Evolutionary conservation across 2,329 filamentous ascomycete species (phyloP).

Genomic region (Phialocephala sp.): DNA sequence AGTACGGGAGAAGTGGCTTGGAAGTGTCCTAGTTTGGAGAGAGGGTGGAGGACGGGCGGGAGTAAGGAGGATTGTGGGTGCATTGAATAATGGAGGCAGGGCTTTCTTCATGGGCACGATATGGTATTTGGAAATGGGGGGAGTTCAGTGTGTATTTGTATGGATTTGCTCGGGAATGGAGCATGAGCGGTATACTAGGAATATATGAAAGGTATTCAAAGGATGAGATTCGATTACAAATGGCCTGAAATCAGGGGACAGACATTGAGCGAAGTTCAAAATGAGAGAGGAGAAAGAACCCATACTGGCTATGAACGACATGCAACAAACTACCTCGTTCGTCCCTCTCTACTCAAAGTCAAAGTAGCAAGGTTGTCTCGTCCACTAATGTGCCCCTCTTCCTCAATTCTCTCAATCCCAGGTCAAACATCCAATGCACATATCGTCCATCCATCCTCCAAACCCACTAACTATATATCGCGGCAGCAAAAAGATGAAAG

Average conservation of each 20-base stretch:
- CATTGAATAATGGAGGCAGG: constrained; percentile 22
- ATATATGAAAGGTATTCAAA: too few relatives aligned
- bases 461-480: not conserved
- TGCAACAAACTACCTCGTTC: too few relatives aligned
- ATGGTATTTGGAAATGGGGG: not conserved
- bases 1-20: constrained; percentile 37
- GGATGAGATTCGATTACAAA: too few relatives aligned
- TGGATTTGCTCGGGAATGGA: not conserved
- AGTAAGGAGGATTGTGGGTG: constrained; percentile 37
- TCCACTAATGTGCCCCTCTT: too few relatives aligned
- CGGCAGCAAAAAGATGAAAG: not conserved
- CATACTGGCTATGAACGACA: too few relatives aligned
- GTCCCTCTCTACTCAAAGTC: too few relatives aligned
- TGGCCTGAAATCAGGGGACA: too few relatives aligned
- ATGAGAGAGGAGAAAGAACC: too few relatives aligned
- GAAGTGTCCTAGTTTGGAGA: constrained; percentile 37
- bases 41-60: constrained; percentile 32
- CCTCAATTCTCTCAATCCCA: not conserved
- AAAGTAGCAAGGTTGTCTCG: too few relatives aligned
- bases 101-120: not conserved
- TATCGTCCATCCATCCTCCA: not conserved
- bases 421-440: not conserved
- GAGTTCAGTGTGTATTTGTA: not conserved
- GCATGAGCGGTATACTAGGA: not conserved
- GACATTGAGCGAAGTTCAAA: too few relatives aligned